These are phyloP conservation scores for Fusarium brachygibbosum DNA, from an alignment of 2,329 filamentous ascomycete species.

Conservation along the genomic window DNA sequence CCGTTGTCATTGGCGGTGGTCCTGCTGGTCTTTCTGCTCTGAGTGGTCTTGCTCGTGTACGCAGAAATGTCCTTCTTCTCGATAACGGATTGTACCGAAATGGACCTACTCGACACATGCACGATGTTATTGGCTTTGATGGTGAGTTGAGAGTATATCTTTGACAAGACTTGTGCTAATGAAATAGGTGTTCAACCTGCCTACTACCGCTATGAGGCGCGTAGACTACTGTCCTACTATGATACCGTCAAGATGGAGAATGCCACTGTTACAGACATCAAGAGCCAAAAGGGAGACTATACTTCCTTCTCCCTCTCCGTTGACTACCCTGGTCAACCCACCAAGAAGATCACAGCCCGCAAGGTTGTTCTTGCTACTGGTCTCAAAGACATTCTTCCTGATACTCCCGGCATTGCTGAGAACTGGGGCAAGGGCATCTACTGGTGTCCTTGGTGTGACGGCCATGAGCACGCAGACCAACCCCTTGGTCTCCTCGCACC, in stretches of 20 bases:
- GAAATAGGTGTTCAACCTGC: conserved; percentile 65
- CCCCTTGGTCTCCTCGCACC: conserved; percentile 66
- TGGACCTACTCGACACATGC: conserved; percentile 67
- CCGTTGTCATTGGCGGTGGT: conserved; percentile 69
- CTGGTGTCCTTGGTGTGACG: conserved; percentile 77
- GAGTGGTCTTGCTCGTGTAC: conserved; percentile 71
- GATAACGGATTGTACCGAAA: conserved; percentile 73
- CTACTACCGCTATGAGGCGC: conserved; percentile 67
- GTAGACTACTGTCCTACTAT: conserved; percentile 66
- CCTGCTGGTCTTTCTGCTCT: conserved; percentile 67
- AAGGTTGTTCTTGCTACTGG: conserved; percentile 72
- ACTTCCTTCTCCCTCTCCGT: conserved; percentile 61
- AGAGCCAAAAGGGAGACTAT: conserved; percentile 53
- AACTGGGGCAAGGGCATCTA: conserved; percentile 71
- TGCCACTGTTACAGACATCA: conserved; percentile 64
- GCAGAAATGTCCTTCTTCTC: conserved; percentile 67
- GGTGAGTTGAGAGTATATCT: conserved; percentile 55
- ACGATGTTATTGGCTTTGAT: conserved; percentile 72
- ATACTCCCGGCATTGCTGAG: conserved; percentile 66
- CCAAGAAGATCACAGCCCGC: conserved; percentile 59
- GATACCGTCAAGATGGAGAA: conserved; percentile 64
- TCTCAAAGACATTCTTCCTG: conserved; percentile 66
- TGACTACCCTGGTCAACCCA: conserved; percentile 31
- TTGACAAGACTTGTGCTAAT: conserved; percentile 1
- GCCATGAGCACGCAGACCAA: conserved; percentile 72